A percentile compares a stretch with the other conserved stretches of the same genome.
phyloP scores from a whole-genome alignment of 1,284 basidiomycete species.

The Afroboletus lepidellus region DNA sequence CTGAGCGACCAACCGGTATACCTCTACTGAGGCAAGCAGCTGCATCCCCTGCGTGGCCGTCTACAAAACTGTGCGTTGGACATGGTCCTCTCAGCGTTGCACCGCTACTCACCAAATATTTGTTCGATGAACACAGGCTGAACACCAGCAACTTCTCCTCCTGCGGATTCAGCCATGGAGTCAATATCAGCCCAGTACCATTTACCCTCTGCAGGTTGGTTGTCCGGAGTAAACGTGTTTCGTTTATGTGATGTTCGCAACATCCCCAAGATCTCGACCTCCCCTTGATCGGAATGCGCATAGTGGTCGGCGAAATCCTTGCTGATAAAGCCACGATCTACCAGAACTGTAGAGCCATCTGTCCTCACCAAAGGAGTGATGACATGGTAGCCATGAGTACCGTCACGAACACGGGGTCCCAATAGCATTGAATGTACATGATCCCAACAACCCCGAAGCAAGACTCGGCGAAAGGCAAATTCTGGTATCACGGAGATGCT shows the following conservation, averaged over 20 bases:
- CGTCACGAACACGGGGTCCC: conserved; percentile 85
- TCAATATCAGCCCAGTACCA: conserved; percentile 94
- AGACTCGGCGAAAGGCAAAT: conserved; percentile 84
- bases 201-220: conserved; percentile 73
- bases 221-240: conserved; percentile 87
- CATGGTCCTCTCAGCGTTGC: not conserved
- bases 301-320: conserved; percentile 49
- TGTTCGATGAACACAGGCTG: conserved; percentile 87
- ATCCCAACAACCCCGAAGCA: conserved; percentile 76
- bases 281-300: conserved; percentile 43
- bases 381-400: conserved; percentile 84
- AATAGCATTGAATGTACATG: conserved; percentile 78
- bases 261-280: conserved; percentile 75
- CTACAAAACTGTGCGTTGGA: conserved; percentile 41
- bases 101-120: conserved; percentile 66
- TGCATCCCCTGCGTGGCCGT: conserved; percentile 76
- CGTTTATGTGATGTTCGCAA: conserved; percentile 66
- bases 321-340: conserved; percentile 91
- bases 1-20: conserved; percentile 81
- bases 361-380: conserved; percentile 81
- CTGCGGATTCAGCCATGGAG: conserved; percentile 80
- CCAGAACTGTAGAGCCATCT: conserved; percentile 77
- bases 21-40: conserved; percentile 66
- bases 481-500: conserved; percentile 77
- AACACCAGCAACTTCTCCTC: conserved; percentile 65